Base-by-base conservation (phyloP, 805 yeast genomes). In the Tetrapisispora taiwanensis region DNA sequence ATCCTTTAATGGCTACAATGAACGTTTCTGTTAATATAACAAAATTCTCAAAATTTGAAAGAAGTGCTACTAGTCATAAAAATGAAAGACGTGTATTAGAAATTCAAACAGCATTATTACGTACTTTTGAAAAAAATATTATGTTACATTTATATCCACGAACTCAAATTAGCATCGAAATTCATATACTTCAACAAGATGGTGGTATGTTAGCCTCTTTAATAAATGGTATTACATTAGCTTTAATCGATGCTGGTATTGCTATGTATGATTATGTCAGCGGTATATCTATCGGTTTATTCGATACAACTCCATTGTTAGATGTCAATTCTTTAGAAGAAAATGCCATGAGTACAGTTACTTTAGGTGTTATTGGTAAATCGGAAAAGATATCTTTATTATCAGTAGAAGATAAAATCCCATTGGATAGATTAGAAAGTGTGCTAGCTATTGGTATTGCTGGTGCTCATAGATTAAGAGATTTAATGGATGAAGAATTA, bases 211-310 rank as follows among this genome's bases (percentile, higher is more conserved):
- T 90, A 50, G 76, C 95, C 0, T 72, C 84, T 1, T 77, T 92
- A 51, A 72, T 86, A 36, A 92, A 92, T 59, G 85, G 97, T 9
- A 76, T 85, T 36, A 86, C 96, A 1, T 67, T 92, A 53, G 97
- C 95, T 0, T 70, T 92, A 36, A 78, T 92, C 30, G 97, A 92
- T 65, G 97, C 97, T 1, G 97, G 97, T 41, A 81, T 92, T 38
- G 83, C 96, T 5, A 81, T 92, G 82, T 84, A 82, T 58, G 97
- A 92, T 60, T 89, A 86, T 59, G 82, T 90, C 14, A 76, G 87
- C 44, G 79, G 95, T 1, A 75, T 86, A 14, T 74, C 82, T 26
- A 84, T 88, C 5, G 97, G 97, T 0, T 64, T 85, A 18, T 80
- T 78, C 54, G 95, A 86, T 53, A 65, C 68, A n/a, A 79, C 76